These are phyloP conservation scores for Carex littledalei DNA, from an alignment of 176 grass and related monocot genomes.

Conservation along the genomic window DNA sequence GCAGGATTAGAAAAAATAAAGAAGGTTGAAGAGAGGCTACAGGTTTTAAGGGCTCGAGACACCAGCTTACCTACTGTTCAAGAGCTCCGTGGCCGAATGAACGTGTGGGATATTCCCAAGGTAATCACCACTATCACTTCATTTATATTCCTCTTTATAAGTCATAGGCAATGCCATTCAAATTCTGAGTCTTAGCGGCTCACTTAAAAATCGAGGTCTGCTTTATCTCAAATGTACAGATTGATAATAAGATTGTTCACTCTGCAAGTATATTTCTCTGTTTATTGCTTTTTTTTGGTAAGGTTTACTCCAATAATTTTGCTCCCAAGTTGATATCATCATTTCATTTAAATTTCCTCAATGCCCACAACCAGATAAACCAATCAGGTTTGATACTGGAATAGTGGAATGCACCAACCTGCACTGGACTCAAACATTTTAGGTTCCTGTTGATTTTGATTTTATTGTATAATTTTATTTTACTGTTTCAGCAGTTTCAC, in stretches of 20 bases:
- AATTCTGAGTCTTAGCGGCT: background rate
- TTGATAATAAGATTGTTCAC: background rate
- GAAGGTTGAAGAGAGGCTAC: conserved; percentile 58
- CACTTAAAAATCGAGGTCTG: background rate
- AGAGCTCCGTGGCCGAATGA: conserved; percentile 58
- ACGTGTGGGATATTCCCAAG: conserved; percentile 79
- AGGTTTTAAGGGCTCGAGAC: conserved; percentile 52
- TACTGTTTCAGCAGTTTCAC: background rate
- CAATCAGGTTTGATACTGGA: background rate
- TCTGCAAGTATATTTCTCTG: background rate
- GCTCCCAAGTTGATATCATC: background rate
- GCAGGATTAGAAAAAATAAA: conserved; percentile 62
- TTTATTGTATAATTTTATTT: background rate
- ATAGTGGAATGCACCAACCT: background rate
- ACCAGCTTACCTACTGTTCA: conserved; percentile 52
- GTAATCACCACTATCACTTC: conserved; percentile 22
- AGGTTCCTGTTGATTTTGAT: background rate
- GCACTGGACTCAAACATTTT: background rate
- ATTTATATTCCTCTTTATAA: background rate
- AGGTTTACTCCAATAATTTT: background rate
- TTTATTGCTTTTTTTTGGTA: background rate
- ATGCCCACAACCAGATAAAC: background rate
- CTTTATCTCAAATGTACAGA: background rate
- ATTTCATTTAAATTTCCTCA: background rate
- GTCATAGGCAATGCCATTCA: background rate